A percentile compares a stretch with the other conserved stretches of the same genome.
Evolutionary conservation across 169 alveolate species (phyloP).

Genomic region (Eimeria falciformis): DNA sequence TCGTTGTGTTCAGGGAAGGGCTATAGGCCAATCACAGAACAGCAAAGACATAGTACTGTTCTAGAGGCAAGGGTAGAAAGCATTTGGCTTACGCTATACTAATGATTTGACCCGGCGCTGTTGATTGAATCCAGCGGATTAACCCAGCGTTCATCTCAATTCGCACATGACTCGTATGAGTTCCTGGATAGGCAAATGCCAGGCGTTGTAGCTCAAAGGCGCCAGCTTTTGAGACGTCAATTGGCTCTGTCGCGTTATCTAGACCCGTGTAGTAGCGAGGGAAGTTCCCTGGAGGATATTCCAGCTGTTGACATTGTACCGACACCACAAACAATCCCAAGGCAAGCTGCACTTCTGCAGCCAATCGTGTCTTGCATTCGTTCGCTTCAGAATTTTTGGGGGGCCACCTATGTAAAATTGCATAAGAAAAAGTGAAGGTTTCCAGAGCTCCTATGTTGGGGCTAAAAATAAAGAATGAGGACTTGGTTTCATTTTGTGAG

Average conservation of each 20-base stretch:
- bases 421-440: too few species aligned
- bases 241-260: conserved; percentile 31
- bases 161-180: conserved; percentile 56
- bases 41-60: too few species aligned
- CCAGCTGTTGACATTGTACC: conserved; percentile 17
- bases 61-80: too few species aligned
- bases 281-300: conserved; percentile 53
- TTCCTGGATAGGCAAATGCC: conserved; percentile 56
- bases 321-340: background rate
- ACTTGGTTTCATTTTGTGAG: background rate
- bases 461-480: too few species aligned
- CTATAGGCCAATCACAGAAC: too few species aligned
- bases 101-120: conserved; percentile 66
- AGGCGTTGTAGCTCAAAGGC: conserved; percentile 63
- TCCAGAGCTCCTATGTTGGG: too few species aligned
- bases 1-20: too few species aligned
- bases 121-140: conserved; percentile 72
- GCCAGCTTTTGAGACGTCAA: conserved; percentile 57
- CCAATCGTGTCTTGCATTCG: too few species aligned
- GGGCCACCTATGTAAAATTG: too few species aligned
- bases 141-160: conserved; percentile 69
- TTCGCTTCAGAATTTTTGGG: too few species aligned
- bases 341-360: background rate
- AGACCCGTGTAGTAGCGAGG: conserved; percentile 59
- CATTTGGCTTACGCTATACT: conserved; percentile 57